Conservation (phyloP, 176 grass and related monocot species). For the Themeda triandra region DNA sequence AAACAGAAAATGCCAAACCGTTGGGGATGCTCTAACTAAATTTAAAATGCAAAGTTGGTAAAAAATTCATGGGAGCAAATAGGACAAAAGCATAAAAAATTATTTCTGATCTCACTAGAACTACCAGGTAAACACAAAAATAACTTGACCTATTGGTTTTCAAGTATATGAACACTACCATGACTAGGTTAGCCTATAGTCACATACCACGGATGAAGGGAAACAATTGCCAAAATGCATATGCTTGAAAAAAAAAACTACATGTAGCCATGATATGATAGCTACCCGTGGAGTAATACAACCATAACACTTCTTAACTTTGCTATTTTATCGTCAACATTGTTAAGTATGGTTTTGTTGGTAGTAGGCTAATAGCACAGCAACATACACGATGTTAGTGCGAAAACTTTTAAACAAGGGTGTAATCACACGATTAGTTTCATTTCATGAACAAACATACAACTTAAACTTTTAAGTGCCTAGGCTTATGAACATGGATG, state of each 20-base stretch:
- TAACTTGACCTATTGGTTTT: neutral
- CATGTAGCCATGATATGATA: neutral
- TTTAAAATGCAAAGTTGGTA: neutral
- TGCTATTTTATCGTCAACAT: slow-evolving; percentile 19
- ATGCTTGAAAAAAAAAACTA: neutral
- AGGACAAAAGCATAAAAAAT: slow-evolving; percentile 17
- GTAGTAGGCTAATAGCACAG: neutral
- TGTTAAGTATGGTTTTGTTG: slow-evolving; percentile 18
- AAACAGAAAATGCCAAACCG: too few species aligned
- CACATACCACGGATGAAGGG: neutral
- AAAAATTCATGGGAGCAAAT: slow-evolving; percentile 7
- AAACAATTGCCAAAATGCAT: neutral
- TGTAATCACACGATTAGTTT: neutral
- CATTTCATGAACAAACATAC: slow-evolving; percentile 6
- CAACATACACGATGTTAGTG: slow-evolving; percentile 8
- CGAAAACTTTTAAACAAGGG: neutral
- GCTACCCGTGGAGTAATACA: neutral
- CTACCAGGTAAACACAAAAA: slow-evolving; percentile 17
- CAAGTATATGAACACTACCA: slow-evolving; percentile 15
- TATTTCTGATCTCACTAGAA: slow-evolving; percentile 2
- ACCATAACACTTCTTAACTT: neutral
- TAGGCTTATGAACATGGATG: neutral
- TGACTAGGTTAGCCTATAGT: slow-evolving; percentile 13
- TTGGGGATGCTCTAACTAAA: too few species aligned
- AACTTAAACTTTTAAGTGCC: slow-evolving; percentile 3